These are phyloP conservation scores for Talaromyces albobiverticillius DNA, from an alignment of 2,329 filamentous ascomycete species.

Conservation along the genomic window DNA sequence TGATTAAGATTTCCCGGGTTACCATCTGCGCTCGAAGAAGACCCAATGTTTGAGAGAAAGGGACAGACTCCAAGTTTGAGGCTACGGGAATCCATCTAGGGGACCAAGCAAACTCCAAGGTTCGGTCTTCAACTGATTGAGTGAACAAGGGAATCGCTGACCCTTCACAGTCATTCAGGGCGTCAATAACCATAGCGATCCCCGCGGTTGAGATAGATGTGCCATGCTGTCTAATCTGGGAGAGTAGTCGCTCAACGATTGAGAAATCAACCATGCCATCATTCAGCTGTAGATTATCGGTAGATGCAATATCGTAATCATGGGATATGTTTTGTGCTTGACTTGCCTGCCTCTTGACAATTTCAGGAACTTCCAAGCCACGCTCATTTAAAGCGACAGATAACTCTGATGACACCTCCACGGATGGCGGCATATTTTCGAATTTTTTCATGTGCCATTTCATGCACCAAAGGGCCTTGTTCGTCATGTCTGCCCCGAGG, in stretches of 20 bases:
- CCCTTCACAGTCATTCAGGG: constrained; percentile 36
- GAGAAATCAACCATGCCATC: constrained; percentile 24
- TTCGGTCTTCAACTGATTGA: constrained; percentile 3
- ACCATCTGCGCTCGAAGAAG: constrained; percentile 28
- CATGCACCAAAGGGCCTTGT: constrained; percentile 24
- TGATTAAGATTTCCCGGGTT: constrained; percentile 20
- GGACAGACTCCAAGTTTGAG: constrained; percentile 22
- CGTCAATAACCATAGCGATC: constrained; percentile 26
- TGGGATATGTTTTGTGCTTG: background rate
- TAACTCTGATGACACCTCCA: constrained; percentile 1
- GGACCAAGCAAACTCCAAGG: constrained; percentile 30
- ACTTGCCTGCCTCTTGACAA: background rate
- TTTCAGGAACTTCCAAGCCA: constrained; percentile 21
- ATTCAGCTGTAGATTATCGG: constrained; percentile 18
- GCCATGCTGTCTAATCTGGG: constrained; percentile 26
- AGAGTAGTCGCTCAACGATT: constrained; percentile 23
- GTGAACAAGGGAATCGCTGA: constrained; percentile 22
- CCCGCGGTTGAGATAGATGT: constrained; percentile 29
- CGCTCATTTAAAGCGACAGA: constrained; percentile 16
- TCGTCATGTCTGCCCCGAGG: constrained; percentile 20
- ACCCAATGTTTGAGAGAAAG: constrained; percentile 27
- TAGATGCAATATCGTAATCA: background rate
- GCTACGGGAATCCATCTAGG: constrained; percentile 32
- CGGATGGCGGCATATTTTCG: background rate
- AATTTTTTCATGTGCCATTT: background rate